These are phyloP conservation scores for Monilinia laxa DNA, from an alignment of 2,329 filamentous ascomycete genomes.

Conservation along the genomic window DNA sequence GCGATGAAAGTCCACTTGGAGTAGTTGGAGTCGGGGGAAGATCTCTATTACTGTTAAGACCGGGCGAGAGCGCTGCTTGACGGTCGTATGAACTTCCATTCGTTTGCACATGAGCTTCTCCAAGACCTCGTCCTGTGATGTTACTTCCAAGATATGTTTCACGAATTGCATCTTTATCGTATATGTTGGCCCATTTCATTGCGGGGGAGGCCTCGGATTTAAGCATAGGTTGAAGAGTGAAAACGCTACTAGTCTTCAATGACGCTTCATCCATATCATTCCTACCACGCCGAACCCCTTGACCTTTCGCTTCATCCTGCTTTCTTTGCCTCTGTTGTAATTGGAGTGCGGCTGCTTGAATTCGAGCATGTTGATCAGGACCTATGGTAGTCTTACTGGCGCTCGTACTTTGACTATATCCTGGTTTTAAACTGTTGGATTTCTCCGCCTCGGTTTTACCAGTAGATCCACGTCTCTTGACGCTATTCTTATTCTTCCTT, in stretches of 20 bases:
- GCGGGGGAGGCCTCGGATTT: conserved; percentile 86
- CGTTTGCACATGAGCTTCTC: conserved; percentile 47
- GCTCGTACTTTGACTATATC: conserved; percentile 45
- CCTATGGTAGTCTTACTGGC: conserved; percentile 80
- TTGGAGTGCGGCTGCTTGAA: conserved; percentile 85
- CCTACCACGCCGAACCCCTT: conserved; percentile 51
- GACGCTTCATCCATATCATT: conserved; percentile 57
- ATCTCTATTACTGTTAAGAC: conserved; percentile 30
- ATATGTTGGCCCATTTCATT: conserved; percentile 95
- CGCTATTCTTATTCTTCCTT: conserved; percentile 58
- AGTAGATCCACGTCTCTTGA: conserved; percentile 68
- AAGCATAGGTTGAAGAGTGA: conserved; percentile 83
- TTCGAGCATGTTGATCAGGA: conserved; percentile 87
- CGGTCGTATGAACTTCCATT: conserved; percentile 40
- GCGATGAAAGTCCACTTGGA: conserved; percentile 24
- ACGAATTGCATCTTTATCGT: conserved; percentile 84
- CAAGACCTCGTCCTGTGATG: conserved; percentile 66
- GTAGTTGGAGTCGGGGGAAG: conserved; percentile 45
- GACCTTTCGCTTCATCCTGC: conserved; percentile 54
- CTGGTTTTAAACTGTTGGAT: conserved; percentile 43
- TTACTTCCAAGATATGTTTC: conserved; percentile 79
- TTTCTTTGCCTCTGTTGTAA: conserved; percentile 76
- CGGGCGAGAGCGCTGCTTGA: conserved; percentile 31
- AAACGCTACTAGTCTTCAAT: conserved; percentile 82
- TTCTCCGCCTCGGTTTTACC: conserved; percentile 58